Percentiles rank a stretch among this genome's conserved stretches.
Evolutionary conservation across 805 yeast species (phyloP).

Genomic region (Candida verbasci): DNA sequence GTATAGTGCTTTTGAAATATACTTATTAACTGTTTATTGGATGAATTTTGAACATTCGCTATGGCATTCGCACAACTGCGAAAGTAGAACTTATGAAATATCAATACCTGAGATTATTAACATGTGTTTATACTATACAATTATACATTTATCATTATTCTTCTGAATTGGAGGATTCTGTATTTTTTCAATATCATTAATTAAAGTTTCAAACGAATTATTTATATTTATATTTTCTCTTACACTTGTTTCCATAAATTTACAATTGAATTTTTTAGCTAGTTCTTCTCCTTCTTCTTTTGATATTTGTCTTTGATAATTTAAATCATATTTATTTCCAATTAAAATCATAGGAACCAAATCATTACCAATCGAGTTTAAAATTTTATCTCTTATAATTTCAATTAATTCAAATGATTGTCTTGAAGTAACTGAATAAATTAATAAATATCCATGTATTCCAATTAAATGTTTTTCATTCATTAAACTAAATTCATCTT

Average conservation of each 20-base stretch:
- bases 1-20: too few species aligned
- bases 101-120: too few species aligned
- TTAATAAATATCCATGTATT: slow-evolving; percentile 76
- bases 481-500: slow-evolving; percentile 80
- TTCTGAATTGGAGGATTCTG: slow-evolving; percentile 46
- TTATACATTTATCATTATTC: slow-evolving; percentile 47
- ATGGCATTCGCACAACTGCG: too few species aligned
- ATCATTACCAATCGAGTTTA: slow-evolving; percentile 57
- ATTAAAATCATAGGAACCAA: slow-evolving; percentile 48
- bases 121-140: slow-evolving; percentile 26
- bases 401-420: slow-evolving; percentile 74
- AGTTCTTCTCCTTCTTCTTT: slow-evolving; percentile 47
- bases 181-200: slow-evolving; percentile 53
- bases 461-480: slow-evolving; percentile 77
- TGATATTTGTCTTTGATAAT: slow-evolving; percentile 56
- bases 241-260: slow-evolving; percentile 47
- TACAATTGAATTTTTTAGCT: slow-evolving; percentile 41
- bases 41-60: too few species aligned
- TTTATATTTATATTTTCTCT: slow-evolving; percentile 42
- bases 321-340: slow-evolving; percentile 73
- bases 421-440: slow-evolving; percentile 76
- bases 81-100: too few species aligned
- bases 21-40: too few species aligned
- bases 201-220: slow-evolving; percentile 57
- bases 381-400: slow-evolving; percentile 76